phyloP scores from a whole-genome alignment of 164 flowering plant genomes.

The Nymphaea thermarum region DNA sequence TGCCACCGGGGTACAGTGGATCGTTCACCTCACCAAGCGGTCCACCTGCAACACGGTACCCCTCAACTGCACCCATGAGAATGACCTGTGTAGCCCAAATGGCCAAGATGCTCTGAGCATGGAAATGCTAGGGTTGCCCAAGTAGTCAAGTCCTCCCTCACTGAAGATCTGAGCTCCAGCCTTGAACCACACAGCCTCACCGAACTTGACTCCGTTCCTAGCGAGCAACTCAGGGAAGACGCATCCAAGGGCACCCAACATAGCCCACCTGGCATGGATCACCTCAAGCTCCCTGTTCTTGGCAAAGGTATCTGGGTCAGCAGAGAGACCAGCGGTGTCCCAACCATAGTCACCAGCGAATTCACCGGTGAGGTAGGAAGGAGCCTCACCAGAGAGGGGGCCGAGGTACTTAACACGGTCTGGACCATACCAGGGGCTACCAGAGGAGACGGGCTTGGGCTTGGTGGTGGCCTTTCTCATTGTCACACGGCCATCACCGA shows the following conservation, averaged over 20 bases:
- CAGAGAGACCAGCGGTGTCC: slow-evolving; percentile 20
- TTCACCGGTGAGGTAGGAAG: slow-evolving; percentile 19
- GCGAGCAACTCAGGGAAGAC: slow-evolving; percentile 18
- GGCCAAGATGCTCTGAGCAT: slow-evolving; percentile 21
- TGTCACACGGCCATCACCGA: slow-evolving; percentile 9
- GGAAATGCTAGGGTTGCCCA: slow-evolving; percentile 21
- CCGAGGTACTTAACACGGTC: slow-evolving; percentile 21
- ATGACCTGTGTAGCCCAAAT: slow-evolving; percentile 21
- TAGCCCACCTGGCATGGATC: slow-evolving; percentile 14
- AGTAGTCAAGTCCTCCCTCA: slow-evolving; percentile 17
- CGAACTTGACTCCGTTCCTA: slow-evolving; percentile 16
- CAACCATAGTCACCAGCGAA: slow-evolving; percentile 22
- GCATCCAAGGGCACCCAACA: slow-evolving; percentile 17
- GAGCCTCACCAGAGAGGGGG: slow-evolving; percentile 19
- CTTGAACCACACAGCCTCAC: slow-evolving; percentile 20
- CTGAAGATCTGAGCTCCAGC: slow-evolving; percentile 20
- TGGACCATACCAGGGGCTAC: slow-evolving; percentile 14
- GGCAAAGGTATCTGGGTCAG: slow-evolving; percentile 21
- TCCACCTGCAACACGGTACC: slow-evolving; percentile 16
- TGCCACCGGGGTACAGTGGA: slow-evolving; percentile 15
- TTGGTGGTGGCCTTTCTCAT: slow-evolving; percentile 4
- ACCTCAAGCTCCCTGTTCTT: slow-evolving; percentile 19
- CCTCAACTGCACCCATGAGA: slow-evolving; percentile 18
- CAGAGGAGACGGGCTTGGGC: slow-evolving; percentile 5
- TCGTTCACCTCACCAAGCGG: slow-evolving; percentile 18